Base-by-base conservation (phyloP, 177 flowering plant species). In the Tripterygium wilfordii region DNA sequence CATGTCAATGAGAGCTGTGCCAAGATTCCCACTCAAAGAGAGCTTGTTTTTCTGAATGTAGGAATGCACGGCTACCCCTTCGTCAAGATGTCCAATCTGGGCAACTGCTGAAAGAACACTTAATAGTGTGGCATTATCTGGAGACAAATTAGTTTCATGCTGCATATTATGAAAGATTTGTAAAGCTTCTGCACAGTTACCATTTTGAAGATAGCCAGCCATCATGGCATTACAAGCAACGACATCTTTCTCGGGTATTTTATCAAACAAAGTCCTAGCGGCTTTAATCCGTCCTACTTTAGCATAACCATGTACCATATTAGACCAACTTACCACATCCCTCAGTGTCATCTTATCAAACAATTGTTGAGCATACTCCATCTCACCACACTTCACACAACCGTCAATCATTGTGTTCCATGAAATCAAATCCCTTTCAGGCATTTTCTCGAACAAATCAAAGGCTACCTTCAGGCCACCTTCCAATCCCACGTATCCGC, bases 1-100 rank as follows among this genome's bases (percentile, higher is more conserved):
- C 91, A 78, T 83, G 56, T 78, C 80, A 47, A 80, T 70, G 18
- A 83, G 71, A 10, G 91, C 77, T 53, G 68, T 79, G 18, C 74
- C 80, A 36, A 80, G 73, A 36, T 63, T 72, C 27, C 68, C 74
- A 41, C 45, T 41, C 54, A 72, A 31, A 42, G 36, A 21, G 28
- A 71, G 52, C 28, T 52, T 40, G 1, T 74, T 62, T 22, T 52
- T 60, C 43, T 51, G 58, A n/a, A 78, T 51, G 46, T 74, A 76
- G n/a, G 51, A 37, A 61, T 80, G 87, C 38, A 83, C 42, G 8
- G 28, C 33, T 10, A 59, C 15, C n/a, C 82, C 90, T 52, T 64
- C 63, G 48, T 70, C 67, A 10, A 75, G 31, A 19, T 28, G 50
- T 20, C 82, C 90, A 45, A 74, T 38, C 45, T 78, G 77, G 12